These are phyloP conservation scores for Glaciozyma martinii DNA, from an alignment of 768 basidiomycete genomes.

Conservation along the genomic window DNA sequence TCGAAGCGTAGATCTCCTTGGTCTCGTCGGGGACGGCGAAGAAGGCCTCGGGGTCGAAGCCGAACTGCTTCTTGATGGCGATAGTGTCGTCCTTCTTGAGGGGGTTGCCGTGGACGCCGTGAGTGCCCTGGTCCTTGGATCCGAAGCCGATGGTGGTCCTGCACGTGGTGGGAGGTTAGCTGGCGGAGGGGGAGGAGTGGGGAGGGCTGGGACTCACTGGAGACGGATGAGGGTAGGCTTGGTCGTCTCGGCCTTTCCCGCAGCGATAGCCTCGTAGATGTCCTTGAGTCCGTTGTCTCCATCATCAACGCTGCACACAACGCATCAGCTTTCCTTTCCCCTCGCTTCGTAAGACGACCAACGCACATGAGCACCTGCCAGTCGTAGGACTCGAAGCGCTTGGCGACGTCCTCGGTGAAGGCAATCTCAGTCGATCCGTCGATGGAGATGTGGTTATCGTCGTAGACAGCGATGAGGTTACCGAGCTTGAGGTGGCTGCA, in stretches of 20 bases:
- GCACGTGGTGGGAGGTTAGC: background rate
- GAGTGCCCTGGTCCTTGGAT: constrained; percentile 84
- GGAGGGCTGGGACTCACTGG: background rate
- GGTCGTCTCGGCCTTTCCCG: constrained; percentile 62
- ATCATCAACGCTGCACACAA: constrained; percentile 5
- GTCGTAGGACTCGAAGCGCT: constrained; percentile 80
- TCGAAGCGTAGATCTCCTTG: constrained; percentile 57
- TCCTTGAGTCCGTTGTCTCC: constrained; percentile 58
- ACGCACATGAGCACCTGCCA: constrained; percentile 86
- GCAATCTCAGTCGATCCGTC: constrained; percentile 85
- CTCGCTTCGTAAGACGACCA: constrained; percentile 46
- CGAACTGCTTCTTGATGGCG: constrained; percentile 71
- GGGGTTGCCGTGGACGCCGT: constrained; percentile 87
- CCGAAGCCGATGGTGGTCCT: constrained; percentile 89
- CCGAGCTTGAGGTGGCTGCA: constrained; percentile 80
- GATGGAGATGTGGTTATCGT: constrained; percentile 96
- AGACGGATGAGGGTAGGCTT: constrained; percentile 62
- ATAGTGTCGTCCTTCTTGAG: constrained; percentile 86
- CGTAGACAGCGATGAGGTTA: constrained; percentile 86
- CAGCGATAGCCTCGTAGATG: constrained; percentile 68
- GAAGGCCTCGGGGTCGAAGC: constrained; percentile 64
- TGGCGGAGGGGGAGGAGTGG: background rate
- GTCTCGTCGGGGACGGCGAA: constrained; percentile 71
- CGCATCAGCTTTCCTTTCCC: background rate
- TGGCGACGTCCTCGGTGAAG: constrained; percentile 87